phyloP scores from a whole-genome alignment of 75 land plant species.

The Sequoia sempervirens region DNA sequence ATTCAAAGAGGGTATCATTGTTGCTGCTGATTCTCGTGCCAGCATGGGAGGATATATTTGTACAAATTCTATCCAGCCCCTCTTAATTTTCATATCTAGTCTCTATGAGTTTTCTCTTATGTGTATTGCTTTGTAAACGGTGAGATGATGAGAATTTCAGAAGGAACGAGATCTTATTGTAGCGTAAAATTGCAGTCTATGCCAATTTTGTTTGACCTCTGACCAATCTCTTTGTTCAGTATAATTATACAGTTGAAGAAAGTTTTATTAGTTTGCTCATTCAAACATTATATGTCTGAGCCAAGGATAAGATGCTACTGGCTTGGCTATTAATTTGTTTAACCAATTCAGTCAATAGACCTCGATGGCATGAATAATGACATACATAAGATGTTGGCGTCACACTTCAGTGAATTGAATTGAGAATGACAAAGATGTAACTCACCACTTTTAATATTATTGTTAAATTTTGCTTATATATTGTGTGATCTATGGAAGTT shows the following conservation, averaged over 20 bases:
- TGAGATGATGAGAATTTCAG: neutral
- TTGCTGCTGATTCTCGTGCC: constrained; percentile 97
- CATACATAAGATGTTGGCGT: neutral
- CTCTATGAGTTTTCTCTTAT: neutral
- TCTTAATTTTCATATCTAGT: neutral
- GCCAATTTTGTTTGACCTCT: neutral
- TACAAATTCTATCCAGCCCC: constrained; percentile 16
- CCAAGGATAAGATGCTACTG: neutral
- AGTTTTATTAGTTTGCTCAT: neutral
- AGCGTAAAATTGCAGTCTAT: neutral
- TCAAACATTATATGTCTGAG: neutral
- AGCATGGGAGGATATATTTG: constrained; percentile 99
- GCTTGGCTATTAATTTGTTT: neutral
- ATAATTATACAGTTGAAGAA: neutral
- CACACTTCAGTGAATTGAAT: neutral
- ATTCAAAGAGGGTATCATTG: constrained; percentile 91
- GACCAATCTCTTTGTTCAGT: neutral
- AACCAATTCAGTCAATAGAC: neutral
- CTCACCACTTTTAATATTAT: too few species aligned
- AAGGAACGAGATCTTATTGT: neutral
- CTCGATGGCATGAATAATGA: neutral
- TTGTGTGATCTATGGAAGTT: too few species aligned
- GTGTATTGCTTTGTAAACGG: neutral
- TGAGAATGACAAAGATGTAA: neutral
- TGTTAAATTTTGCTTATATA: too few species aligned